Conservation (phyloP, 352 stramenopile genomes). For the Sclerospora graminicola region DNA sequence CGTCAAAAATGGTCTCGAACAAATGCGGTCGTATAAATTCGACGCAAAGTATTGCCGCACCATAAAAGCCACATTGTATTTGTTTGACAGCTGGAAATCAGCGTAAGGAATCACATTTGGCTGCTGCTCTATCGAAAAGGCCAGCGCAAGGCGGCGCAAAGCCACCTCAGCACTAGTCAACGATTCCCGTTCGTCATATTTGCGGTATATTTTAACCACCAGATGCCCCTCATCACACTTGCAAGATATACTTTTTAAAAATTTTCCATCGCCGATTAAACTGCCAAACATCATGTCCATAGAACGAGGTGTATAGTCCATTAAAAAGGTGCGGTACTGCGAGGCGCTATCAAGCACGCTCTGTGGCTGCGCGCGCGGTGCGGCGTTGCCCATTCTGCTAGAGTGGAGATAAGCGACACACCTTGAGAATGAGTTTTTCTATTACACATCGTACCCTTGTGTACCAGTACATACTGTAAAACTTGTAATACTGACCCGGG, state of each 20-base stretch:
- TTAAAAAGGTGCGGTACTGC: constrained; percentile 81
- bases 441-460: too few relatives aligned
- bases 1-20: constrained; percentile 91
- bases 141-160: constrained; percentile 38
- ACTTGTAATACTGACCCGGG: too few relatives aligned
- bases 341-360: constrained; percentile 74
- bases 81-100: constrained; percentile 63
- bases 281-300: constrained; percentile 83
- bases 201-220: constrained; percentile 86
- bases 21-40: constrained; percentile 95
- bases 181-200: constrained; percentile 67
- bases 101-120: constrained; percentile 81
- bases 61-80: constrained; percentile 87
- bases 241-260: constrained; percentile 84
- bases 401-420: too few relatives aligned
- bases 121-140: constrained; percentile 57
- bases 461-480: too few relatives aligned
- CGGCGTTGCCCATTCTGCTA: constrained; percentile 86
- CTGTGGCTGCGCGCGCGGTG: constrained; percentile 63
- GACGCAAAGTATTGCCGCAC: constrained; percentile 94
- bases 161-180: constrained; percentile 44
- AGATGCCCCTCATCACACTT: constrained; percentile 78
- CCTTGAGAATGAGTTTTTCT: too few relatives aligned
- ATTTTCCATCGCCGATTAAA: constrained; percentile 85
- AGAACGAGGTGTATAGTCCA: constrained; percentile 73